Evolutionary conservation across 768 basidiomycete genomes (phyloP).

Genomic region (Exsudoporus frostii): DNA sequence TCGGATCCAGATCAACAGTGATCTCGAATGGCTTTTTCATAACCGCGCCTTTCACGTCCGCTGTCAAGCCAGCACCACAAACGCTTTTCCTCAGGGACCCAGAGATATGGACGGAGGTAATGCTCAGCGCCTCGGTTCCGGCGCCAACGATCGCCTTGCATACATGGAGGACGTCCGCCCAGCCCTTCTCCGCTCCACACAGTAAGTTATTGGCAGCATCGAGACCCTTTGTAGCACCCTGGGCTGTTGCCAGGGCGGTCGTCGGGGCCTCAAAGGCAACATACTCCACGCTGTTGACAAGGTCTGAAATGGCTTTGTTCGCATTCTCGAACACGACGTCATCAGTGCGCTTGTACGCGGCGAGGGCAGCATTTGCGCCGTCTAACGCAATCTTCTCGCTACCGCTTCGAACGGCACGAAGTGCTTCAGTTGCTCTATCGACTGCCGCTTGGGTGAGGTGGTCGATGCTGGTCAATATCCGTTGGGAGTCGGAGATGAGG

Average conservation of each 20-base stretch:
- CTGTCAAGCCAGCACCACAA: not conserved
- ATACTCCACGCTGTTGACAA: not conserved
- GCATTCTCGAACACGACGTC: not conserved
- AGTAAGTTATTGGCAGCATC: not conserved
- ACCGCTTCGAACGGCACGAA: not conserved
- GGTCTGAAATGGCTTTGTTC: not conserved
- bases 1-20: not conserved
- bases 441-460: not conserved
- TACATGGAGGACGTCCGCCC: not conserved
- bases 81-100: slow-evolving; percentile 3
- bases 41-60: not conserved
- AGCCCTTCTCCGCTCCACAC: not conserved
- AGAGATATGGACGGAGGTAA: slow-evolving; percentile 4
- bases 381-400: not conserved
- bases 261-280: not conserved
- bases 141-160: not conserved
- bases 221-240: not conserved
- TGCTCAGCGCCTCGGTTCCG: not conserved
- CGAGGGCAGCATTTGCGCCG: not conserved
- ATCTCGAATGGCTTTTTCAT: not conserved
- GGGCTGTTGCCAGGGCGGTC: not conserved
- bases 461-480: not conserved
- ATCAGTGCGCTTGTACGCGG: not conserved
- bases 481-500: not conserved
- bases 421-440: not conserved